A percentile compares a stretch with the other conserved stretches of the same genome.
phyloP scores from a whole-genome alignment of 2,329 filamentous ascomycete species.

The Venturia asperata region DNA sequence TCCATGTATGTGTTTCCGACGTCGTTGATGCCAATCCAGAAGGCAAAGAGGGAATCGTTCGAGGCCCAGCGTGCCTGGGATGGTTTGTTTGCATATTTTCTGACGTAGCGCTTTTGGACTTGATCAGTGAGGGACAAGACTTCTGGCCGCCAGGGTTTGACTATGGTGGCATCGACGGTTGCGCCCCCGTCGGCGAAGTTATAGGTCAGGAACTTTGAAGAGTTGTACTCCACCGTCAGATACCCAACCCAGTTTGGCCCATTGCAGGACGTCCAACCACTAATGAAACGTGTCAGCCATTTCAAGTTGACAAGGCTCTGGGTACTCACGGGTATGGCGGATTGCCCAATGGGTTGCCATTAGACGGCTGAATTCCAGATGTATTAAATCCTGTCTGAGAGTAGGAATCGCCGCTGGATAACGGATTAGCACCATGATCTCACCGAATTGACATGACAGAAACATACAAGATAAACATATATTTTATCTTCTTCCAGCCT shows the following conservation, averaged over 20 bases:
- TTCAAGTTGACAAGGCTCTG: neutral
- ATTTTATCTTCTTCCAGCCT: slow-evolving; percentile 14
- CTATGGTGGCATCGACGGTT: slow-evolving; percentile 45
- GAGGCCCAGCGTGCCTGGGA: slow-evolving; percentile 38
- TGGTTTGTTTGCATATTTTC: slow-evolving; percentile 34
- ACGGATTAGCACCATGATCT: neutral
- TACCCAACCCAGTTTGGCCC: slow-evolving; percentile 53
- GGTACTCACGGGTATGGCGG: slow-evolving; percentile 42
- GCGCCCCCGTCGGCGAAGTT: slow-evolving; percentile 51
- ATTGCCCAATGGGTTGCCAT: slow-evolving; percentile 54
- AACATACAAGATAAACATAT: slow-evolving; percentile 18
- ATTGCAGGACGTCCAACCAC: slow-evolving; percentile 28
- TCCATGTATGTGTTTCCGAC: slow-evolving; percentile 44
- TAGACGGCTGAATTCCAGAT: slow-evolving; percentile 44
- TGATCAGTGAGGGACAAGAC: slow-evolving; percentile 49
- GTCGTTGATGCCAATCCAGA: slow-evolving; percentile 53
- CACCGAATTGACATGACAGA: neutral
- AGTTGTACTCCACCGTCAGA: slow-evolving; percentile 41
- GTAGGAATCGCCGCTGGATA: slow-evolving; percentile 50
- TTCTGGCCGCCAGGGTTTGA: slow-evolving; percentile 44
- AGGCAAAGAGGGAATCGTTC: slow-evolving; percentile 41
- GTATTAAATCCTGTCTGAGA: slow-evolving; percentile 53
- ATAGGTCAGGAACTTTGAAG: slow-evolving; percentile 42
- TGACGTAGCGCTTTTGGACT: slow-evolving; percentile 39
- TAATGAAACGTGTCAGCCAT: neutral